Conservation (phyloP, 2,329 filamentous ascomycete genomes). For the Diaporthe sp. region DNA sequence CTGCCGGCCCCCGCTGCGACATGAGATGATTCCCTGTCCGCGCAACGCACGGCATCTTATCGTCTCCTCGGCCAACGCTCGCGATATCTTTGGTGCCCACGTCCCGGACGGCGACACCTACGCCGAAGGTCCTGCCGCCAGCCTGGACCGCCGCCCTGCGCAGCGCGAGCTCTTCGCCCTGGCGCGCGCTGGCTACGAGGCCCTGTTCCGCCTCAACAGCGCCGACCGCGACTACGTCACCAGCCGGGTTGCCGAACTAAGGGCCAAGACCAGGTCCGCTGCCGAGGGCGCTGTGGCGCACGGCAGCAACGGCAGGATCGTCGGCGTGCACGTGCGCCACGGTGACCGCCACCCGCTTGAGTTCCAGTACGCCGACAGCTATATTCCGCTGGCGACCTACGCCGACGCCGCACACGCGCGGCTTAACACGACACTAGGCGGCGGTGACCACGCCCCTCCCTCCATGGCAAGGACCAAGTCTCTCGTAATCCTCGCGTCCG, state of each 20-base stretch:
- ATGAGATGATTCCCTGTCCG: constrained; percentile 85
- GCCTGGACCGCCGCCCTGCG: constrained; percentile 62
- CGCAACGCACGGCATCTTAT: constrained; percentile 80
- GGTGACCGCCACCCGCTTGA: constrained; percentile 84
- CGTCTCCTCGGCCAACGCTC: constrained; percentile 76
- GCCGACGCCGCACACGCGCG: constrained; percentile 69
- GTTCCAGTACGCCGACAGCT: constrained; percentile 81
- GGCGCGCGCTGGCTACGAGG: constrained; percentile 77
- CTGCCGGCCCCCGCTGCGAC: constrained; percentile 79
- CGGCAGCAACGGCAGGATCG: constrained; percentile 65
- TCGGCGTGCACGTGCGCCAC: constrained; percentile 84
- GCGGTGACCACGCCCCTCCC: constrained; percentile 47
- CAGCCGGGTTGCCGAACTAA: constrained; percentile 69
- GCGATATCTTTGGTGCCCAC: constrained; percentile 70
- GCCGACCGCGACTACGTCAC: constrained; percentile 76
- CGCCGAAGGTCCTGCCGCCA: constrained; percentile 62
- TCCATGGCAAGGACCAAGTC: constrained; percentile 54
- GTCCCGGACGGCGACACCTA: constrained; percentile 54
- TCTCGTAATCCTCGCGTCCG: constrained; percentile 78
- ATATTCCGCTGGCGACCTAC: constrained; percentile 81
- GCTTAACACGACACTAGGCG: constrained; percentile 59
- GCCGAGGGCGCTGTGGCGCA: constrained; percentile 56
- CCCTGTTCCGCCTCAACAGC: constrained; percentile 76
- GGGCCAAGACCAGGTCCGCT: constrained; percentile 55
- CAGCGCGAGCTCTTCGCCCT: constrained; percentile 76